These are phyloP conservation scores for Medicago arabica DNA, from an alignment of 306 rosid species.

Conservation along the genomic window DNA sequence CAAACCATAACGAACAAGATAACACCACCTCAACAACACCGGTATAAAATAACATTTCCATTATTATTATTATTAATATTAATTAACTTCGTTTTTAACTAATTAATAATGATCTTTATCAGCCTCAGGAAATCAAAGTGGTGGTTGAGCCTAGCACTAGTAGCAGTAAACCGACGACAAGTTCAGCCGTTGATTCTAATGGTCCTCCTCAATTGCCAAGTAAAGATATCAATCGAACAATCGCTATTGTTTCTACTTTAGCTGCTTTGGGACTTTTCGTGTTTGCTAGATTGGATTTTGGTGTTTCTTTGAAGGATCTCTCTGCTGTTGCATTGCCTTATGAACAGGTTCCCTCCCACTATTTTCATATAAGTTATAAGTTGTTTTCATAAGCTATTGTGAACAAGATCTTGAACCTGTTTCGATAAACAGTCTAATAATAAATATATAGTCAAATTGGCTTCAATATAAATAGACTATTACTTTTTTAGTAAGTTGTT, in stretches of 20 bases:
- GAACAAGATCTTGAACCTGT: too few relatives aligned
- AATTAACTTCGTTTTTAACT: background rate
- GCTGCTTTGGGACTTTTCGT: slow-evolving; percentile 82
- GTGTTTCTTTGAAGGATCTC: slow-evolving; percentile 92
- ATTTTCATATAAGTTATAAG: background rate
- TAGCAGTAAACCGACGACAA: slow-evolving; percentile 40
- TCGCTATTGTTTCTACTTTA: slow-evolving; percentile 70
- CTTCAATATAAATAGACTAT: background rate
- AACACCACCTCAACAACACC: slow-evolving; percentile 39
- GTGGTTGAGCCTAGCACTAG: slow-evolving; percentile 46
- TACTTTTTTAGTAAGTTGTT: background rate
- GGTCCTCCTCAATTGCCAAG: slow-evolving; percentile 59
- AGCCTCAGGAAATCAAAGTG: slow-evolving; percentile 48
- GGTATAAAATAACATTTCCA: background rate
- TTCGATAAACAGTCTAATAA: background rate
- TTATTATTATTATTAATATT: background rate
- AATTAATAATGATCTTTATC: slow-evolving; percentile 12
- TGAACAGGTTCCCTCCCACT: slow-evolving; percentile 62
- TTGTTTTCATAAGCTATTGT: background rate
- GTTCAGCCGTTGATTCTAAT: slow-evolving; percentile 38
- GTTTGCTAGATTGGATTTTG: slow-evolving; percentile 76
- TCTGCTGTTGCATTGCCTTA: slow-evolving; percentile 85
- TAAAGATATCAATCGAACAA: slow-evolving; percentile 62
- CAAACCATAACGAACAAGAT: slow-evolving; percentile 50
- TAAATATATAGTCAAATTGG: too few relatives aligned